Conservation (phyloP, 441 rosid species). For the Brassica balearica region DNA sequence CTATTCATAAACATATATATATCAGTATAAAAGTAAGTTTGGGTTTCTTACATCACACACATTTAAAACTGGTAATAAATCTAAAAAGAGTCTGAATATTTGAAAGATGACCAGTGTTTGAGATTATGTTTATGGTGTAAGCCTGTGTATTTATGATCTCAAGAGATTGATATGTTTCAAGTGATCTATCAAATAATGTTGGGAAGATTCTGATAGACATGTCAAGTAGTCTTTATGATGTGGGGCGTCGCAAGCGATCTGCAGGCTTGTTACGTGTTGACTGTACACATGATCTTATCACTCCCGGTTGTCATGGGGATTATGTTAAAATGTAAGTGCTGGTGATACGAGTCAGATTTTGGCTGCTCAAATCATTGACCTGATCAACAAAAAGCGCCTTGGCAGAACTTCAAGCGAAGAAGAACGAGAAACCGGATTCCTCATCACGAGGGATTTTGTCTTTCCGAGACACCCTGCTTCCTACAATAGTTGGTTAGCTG, state of each 20-base stretch:
- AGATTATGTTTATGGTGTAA: no score
- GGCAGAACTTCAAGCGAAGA: constrained; percentile 53
- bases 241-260: constrained; percentile 88
- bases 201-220: constrained; percentile 95
- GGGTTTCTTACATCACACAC: background rate
- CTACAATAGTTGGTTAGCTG: constrained; percentile 82
- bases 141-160: no score
- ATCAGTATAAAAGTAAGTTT: constrained; percentile 18
- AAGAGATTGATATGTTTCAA: no score
- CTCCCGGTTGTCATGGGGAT: constrained; percentile 93
- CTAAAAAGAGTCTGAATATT: no score
- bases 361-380: constrained; percentile 88
- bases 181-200: constrained; percentile 84
- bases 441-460: constrained; percentile 66
- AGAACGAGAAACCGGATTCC: constrained; percentile 47
- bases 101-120: no score
- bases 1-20: background rate
- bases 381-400: constrained; percentile 72
- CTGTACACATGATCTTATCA: constrained; percentile 91
- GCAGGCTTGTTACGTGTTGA: constrained; percentile 89
- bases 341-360: constrained; percentile 93
- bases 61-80: no score
- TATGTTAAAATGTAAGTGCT: constrained; percentile 78
- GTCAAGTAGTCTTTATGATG: constrained; percentile 93
- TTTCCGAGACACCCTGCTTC: constrained; percentile 79